Percentiles rank a stretch among this genome's conserved stretches.
Conservation (phyloP, 768 basidiomycete genomes). For the Galerina sulciceps region DNA sequence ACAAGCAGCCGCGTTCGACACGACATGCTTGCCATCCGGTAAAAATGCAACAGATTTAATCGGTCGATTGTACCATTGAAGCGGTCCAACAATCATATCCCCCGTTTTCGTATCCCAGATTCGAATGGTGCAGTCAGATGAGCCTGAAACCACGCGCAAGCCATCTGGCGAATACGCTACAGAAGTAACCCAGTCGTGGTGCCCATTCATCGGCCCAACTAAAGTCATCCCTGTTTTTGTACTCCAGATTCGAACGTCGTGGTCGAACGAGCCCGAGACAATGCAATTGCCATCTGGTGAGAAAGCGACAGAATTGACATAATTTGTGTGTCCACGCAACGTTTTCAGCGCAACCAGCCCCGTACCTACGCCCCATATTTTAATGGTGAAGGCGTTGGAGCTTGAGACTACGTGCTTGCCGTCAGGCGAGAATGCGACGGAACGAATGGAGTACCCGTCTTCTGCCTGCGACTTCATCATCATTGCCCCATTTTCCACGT, state of each 20-base stretch:
- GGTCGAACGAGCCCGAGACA: slow-evolving; percentile 1
- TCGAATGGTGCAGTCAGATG: slow-evolving; percentile 36
- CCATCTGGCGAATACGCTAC: slow-evolving; percentile 25
- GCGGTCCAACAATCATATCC: background rate
- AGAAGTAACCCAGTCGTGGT: slow-evolving; percentile 12
- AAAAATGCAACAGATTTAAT: background rate
- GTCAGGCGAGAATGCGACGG: slow-evolving; percentile 21
- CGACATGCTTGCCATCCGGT: slow-evolving; percentile 3
- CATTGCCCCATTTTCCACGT: too few relatives aligned
- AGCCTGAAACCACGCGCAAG: slow-evolving; percentile 36
- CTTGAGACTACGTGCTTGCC: slow-evolving; percentile 33
- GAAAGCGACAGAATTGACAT: background rate
- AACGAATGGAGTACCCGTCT: background rate
- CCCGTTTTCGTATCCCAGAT: slow-evolving; percentile 33
- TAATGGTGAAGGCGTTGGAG: slow-evolving; percentile 37
- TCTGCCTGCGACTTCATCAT: too few relatives aligned
- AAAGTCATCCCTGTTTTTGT: background rate
- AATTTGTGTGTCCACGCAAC: background rate
- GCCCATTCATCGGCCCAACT: background rate
- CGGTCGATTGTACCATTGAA: background rate
- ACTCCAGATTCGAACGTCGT: slow-evolving; percentile 1
- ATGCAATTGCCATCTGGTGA: slow-evolving; percentile 10
- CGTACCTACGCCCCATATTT: background rate
- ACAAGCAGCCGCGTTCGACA: too few relatives aligned
- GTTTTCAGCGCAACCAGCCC: background rate